Evolutionary conservation across 352 stramenopile species (phyloP).

Genomic region (Phytophthora constricta): DNA sequence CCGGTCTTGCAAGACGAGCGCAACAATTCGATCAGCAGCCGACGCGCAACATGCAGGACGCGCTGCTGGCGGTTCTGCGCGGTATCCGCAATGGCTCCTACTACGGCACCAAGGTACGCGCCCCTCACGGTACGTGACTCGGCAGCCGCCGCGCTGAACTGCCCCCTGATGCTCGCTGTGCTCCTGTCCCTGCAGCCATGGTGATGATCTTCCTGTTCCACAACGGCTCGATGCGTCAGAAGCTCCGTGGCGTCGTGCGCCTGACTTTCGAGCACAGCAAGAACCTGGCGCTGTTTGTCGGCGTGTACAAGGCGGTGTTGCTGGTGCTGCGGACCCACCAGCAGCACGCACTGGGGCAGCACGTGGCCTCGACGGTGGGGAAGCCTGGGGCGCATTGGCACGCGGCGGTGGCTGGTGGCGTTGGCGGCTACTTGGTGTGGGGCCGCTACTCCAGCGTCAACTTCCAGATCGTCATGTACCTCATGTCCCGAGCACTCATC

Average conservation of each 20-base stretch:
- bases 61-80: constrained; percentile 73
- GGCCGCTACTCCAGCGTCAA: constrained; percentile 88
- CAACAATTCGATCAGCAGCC: too few relatives aligned
- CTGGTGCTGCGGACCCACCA: constrained; percentile 68
- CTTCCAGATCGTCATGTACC: constrained; percentile 92
- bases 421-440: constrained; percentile 87
- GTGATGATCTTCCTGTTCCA: constrained; percentile 93
- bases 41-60: constrained; percentile 50
- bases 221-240: constrained; percentile 75
- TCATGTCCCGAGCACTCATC: constrained; percentile 82
- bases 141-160: too few relatives aligned
- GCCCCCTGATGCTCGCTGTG: too few relatives aligned
- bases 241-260: constrained; percentile 71
- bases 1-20: background rate
- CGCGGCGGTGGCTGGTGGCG: constrained; percentile 72
- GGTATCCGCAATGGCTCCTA: constrained; percentile 87
- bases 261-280: constrained; percentile 90
- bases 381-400: constrained; percentile 82
- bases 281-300: constrained; percentile 89
- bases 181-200: constrained; percentile 68
- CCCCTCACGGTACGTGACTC: constrained; percentile 73
- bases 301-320: constrained; percentile 84
- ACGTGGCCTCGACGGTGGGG: constrained; percentile 45
- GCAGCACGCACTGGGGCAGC: constrained; percentile 44
- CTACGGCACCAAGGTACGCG: constrained; percentile 91